Base-by-base conservation (phyloP, 179 eudicot species). In the Patellifolia procumbens region DNA sequence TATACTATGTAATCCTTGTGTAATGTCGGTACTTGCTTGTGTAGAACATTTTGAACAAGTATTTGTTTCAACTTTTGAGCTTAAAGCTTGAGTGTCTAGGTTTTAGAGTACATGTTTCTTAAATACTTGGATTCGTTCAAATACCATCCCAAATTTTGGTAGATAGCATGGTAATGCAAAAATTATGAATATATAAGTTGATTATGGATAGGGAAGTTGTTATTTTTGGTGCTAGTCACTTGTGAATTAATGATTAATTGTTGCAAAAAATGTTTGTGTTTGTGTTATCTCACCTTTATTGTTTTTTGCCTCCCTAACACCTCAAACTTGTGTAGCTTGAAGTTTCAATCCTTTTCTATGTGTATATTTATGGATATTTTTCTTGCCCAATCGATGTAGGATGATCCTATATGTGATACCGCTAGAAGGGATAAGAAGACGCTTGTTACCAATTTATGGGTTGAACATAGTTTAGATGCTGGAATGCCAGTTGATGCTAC, bases 391-490 rank as follows among this genome's bases (percentile, higher is more conserved):
- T 65, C 46, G 49, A 76, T 74, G 79, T 76, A 95, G 97, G 97
- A 93, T 86, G 99, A 95, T 82, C 92, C 93, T 31, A 61, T 91
- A 17, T 95, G 97, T 70, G 87, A 89, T 74, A 85, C 88, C 62
- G 95, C 97, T 68, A 85, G 88, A 83, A 73, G 61, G 31, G 97
- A 92, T 79, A 84, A 89, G 67, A 95, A 95, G 86, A 72, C 43
- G 59, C 72, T 95, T 77, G 93, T 91, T 34, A 84, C 86, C 3
- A 78, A 81, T 45, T 68, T 90, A 74, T 95, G 97, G 99, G 84
- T 93, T 81, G 86, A 86, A 60, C 92, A 90, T 46, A 89, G 92
- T 76, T 79, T 84, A 68, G 92, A 90, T 49, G 60, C 58, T 51
- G 92, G 88, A 61, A 79, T 61, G 83, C 86, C 88, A 1, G 82